A percentile compares a stretch with the other conserved stretches of the same genome.
Evolutionary conservation across 441 rosid species (phyloP).

Genomic region (Erysimum cheiri): DNA sequence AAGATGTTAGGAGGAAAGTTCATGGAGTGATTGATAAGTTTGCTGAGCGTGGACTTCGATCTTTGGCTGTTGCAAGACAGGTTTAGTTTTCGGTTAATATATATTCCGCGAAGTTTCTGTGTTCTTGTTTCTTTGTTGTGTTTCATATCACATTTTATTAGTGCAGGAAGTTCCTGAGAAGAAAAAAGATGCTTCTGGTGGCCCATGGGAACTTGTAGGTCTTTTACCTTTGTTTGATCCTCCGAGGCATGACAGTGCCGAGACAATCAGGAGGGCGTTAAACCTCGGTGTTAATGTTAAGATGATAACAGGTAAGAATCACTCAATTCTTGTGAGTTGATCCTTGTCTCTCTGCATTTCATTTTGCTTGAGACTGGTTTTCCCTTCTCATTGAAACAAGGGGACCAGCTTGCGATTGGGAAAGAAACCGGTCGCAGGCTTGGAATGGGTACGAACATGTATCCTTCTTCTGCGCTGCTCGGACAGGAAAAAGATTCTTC

Average conservation of each 20-base stretch:
- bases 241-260: constrained; percentile 95
- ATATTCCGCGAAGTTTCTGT: background rate
- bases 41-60: constrained; percentile 91
- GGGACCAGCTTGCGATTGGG: constrained; percentile 90
- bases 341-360: background rate
- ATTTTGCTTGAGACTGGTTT: constrained; percentile 5
- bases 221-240: constrained; percentile 89
- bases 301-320: constrained; percentile 81
- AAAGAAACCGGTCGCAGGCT: constrained; percentile 94
- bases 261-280: constrained; percentile 86
- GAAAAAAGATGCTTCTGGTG: constrained; percentile 70
- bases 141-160: constrained; percentile 15
- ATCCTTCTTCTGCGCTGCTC: constrained; percentile 83
- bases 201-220: constrained; percentile 82
- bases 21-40: constrained; percentile 78
- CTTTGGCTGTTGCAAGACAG: constrained; percentile 91
- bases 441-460: constrained; percentile 97
- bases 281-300: constrained; percentile 90
- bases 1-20: constrained; percentile 71
- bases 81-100: constrained; percentile 40
- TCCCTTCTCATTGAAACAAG: constrained; percentile 44
- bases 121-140: background rate
- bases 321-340: background rate
- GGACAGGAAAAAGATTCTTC: constrained; percentile 84
- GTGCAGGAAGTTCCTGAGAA: constrained; percentile 84